phyloP scores from a whole-genome alignment of 306 rosid genomes.

The Vicia villosa region DNA sequence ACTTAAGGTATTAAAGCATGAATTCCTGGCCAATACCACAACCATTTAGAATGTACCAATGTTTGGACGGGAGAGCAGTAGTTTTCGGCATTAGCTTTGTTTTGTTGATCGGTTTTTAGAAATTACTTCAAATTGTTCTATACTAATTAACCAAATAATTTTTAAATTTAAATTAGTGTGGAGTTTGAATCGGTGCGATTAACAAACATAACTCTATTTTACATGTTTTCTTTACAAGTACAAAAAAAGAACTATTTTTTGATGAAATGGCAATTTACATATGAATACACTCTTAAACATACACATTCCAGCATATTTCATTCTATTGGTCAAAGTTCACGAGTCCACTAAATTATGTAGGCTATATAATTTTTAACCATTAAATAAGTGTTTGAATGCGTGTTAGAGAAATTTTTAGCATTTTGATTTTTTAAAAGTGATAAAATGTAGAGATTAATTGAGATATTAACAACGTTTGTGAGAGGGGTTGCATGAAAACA shows the following conservation, averaged over 20 bases:
- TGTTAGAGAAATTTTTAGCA: no score
- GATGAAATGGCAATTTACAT: not conserved
- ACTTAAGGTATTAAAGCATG: slow-evolving; percentile 25
- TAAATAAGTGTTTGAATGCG: no score
- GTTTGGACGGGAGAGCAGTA: not conserved
- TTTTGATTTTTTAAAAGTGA: not conserved
- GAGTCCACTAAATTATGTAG: no score
- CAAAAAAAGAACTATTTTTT: not conserved
- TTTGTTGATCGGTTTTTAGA: not conserved
- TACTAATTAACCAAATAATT: not conserved
- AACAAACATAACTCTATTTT: not conserved
- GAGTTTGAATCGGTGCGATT: not conserved
- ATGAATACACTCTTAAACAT: no score
- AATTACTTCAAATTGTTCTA: slow-evolving; percentile 22
- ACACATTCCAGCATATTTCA: no score
- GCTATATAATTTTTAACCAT: no score
- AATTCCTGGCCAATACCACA: slow-evolving; percentile 21
- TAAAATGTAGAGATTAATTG: not conserved
- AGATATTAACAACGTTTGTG: not conserved
- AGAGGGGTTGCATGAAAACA: slow-evolving; percentile 2
- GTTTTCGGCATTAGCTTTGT: not conserved
- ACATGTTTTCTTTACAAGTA: slow-evolving; percentile 1
- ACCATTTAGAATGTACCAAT: slow-evolving; percentile 20
- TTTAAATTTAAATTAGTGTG: slow-evolving; percentile 8
- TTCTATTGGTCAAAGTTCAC: no score